Base-by-base conservation (phyloP, 768 basidiomycete genomes). In the Xerocomellus amylosporus region DNA sequence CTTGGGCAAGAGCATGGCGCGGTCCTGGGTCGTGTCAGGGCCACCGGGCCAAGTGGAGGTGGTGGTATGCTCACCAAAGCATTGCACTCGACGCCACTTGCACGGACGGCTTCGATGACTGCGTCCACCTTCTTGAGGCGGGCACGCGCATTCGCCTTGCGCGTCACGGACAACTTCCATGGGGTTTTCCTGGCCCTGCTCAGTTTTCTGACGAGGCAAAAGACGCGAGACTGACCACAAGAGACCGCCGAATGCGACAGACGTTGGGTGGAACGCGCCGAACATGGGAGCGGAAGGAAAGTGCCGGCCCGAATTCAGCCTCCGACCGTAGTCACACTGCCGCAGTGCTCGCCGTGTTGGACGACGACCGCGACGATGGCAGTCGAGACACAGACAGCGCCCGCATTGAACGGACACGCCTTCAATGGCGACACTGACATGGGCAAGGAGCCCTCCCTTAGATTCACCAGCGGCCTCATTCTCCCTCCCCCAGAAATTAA, bases 401-500 rank as follows among this genome's bases (percentile, higher is more conserved):
- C 72, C 8, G 62, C 54, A 2, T 51, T 70, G 34, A 83, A 83
- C 54, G 84, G 75, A 24, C 71, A 69, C 30, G 31, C 64, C 45
- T 77, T 77, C 24, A 59, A 75, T 51, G 75, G 67, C 28, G 76
- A 79, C 34, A 68, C 70, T 15, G 74, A 76, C 28, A 77, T 76
- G 68, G 74, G 63, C 37, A 68, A 66, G 50, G 73, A 74, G 10
- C 72, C 69, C 31, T 58, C 69, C 20, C 61, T 58, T 59, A 79
- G 88, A 65, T 93, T 90, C 66, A 77, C 87, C 20, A 87, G 80
- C 53, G 93, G 93, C 43, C 83, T 98, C 64, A 98, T 98, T 74
- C 86, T 95, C 24, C 96, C 96, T 58, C 93, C 96, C 2, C 93
- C 92, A 36, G 95, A 96, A 70, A 94, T 98, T 64, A 93, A 96